phyloP scores from a whole-genome alignment of 768 basidiomycete genomes.

The Sporobolomyces pararoseus region DNA sequence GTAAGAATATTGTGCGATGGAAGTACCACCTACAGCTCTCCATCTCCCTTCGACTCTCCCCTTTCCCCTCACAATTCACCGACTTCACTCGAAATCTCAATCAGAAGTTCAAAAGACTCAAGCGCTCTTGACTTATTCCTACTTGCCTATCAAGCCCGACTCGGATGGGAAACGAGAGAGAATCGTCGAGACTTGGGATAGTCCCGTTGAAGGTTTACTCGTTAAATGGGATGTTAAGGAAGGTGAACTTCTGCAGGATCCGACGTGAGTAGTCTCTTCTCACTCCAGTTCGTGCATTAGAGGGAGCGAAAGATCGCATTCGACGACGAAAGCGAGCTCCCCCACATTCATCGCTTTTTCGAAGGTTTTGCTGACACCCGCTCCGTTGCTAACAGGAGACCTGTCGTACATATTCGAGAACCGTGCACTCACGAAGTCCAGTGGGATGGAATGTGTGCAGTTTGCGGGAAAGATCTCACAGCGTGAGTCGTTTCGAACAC shows the following conservation, averaged over 20 bases:
- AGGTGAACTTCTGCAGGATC: conserved; percentile 23
- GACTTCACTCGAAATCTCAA: conserved; percentile 57
- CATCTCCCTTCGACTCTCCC: conserved; percentile 72
- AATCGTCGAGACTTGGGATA: conserved; percentile 87
- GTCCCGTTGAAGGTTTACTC: conserved; percentile 73
- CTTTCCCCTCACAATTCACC: conserved; percentile 77
- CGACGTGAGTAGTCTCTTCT: conserved; percentile 28
- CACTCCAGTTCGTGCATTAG: background rate
- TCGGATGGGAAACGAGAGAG: conserved; percentile 53
- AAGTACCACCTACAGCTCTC: conserved; percentile 58
- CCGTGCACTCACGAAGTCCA: conserved; percentile 97
- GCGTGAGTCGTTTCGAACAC: conserved; percentile 58
- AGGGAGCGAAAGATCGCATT: background rate
- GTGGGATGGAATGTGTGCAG: conserved; percentile 80
- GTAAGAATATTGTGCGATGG: background rate
- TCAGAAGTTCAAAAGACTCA: conserved; percentile 64
- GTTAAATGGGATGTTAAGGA: conserved; percentile 63
- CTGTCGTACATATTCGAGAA: conserved; percentile 63
- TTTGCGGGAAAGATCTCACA: conserved; percentile 95
- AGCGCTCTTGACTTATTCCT: conserved; percentile 71
- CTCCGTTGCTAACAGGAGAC: conserved; percentile 38
- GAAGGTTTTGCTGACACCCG: background rate
- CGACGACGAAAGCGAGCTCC: background rate
- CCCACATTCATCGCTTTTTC: background rate
- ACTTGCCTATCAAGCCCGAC: conserved; percentile 45